phyloP scores from a whole-genome alignment of 345 rosid species.

The Hirschfeldia incana region DNA sequence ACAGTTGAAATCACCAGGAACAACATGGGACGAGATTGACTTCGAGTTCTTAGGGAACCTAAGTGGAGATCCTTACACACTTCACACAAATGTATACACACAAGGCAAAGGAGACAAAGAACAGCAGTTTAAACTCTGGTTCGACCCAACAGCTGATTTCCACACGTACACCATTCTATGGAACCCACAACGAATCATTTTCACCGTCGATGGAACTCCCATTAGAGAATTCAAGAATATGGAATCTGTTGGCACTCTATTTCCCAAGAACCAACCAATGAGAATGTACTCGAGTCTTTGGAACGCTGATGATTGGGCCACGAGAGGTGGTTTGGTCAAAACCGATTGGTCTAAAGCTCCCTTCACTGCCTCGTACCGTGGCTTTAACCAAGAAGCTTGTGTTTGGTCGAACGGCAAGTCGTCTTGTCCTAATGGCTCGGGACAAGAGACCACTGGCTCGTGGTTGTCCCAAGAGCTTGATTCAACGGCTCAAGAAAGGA shows the following conservation, averaged over 20 bases:
- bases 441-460: not conserved
- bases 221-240: constrained; percentile 65
- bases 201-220: constrained; percentile 58
- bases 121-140: constrained; percentile 70
- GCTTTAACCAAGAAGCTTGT: constrained; percentile 53
- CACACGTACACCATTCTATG: constrained; percentile 61
- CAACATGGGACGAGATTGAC: constrained; percentile 69
- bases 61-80: constrained; percentile 67
- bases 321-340: constrained; percentile 61
- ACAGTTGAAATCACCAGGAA: constrained; percentile 61
- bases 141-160: constrained; percentile 58
- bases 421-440: constrained; percentile 30
- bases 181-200: constrained; percentile 61
- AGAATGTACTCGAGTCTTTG: constrained; percentile 62
- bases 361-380: constrained; percentile 58
- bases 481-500: not conserved
- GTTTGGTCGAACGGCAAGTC: constrained; percentile 45
- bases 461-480: not conserved
- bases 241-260: constrained; percentile 50
- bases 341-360: constrained; percentile 66
- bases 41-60: constrained; percentile 63
- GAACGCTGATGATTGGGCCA: constrained; percentile 70
- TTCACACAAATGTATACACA: constrained; percentile 60
- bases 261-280: constrained; percentile 56
- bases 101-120: constrained; percentile 66